phyloP scores from a whole-genome alignment of 352 stramenopile genomes.

The Phytophthora hibernalis region DNA sequence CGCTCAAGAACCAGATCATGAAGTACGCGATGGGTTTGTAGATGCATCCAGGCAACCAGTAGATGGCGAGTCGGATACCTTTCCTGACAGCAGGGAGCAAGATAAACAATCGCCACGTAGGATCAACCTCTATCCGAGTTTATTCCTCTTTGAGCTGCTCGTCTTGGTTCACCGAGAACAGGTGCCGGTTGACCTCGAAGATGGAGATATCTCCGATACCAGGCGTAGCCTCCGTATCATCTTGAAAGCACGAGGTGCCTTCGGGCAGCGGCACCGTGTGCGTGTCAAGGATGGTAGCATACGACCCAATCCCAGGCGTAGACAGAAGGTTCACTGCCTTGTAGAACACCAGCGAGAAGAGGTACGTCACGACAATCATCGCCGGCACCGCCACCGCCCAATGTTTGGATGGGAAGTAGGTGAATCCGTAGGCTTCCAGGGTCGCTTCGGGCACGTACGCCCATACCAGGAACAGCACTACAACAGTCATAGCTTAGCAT shows the following conservation, averaged over 20 bases:
- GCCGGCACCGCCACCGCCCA: slow-evolving; percentile 89
- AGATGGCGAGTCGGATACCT: slow-evolving; percentile 7
- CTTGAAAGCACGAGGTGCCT: slow-evolving; percentile 49
- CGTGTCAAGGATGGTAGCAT: slow-evolving; percentile 81
- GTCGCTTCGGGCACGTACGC: slow-evolving; percentile 87
- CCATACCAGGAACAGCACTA: slow-evolving; percentile 90
- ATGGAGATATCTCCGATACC: slow-evolving; percentile 83
- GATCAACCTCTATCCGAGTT: slow-evolving; percentile 28
- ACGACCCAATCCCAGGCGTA: slow-evolving; percentile 75
- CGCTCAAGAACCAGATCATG: slow-evolving; percentile 92
- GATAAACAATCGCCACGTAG: slow-evolving; percentile 32
- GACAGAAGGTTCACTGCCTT: slow-evolving; percentile 84
- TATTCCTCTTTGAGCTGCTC: slow-evolving; percentile 38
- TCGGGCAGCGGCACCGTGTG: slow-evolving; percentile 68
- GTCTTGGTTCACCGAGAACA: slow-evolving; percentile 44
- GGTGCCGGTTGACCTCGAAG: slow-evolving; percentile 68
- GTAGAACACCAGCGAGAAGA: slow-evolving; percentile 87
- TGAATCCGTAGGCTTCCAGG: slow-evolving; percentile 81
- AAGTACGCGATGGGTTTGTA: slow-evolving; percentile 90
- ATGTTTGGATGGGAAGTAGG: slow-evolving; percentile 91
- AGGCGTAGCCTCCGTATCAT: slow-evolving; percentile 65
- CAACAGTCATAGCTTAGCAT: slow-evolving; percentile 11
- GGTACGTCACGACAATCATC: slow-evolving; percentile 82
- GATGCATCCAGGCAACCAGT: slow-evolving; percentile 20
- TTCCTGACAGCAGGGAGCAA: slow-evolving; percentile 12